Base-by-base conservation (phyloP, 1,284 basidiomycete genomes). In the Mycosarcoma maydis region DNA sequence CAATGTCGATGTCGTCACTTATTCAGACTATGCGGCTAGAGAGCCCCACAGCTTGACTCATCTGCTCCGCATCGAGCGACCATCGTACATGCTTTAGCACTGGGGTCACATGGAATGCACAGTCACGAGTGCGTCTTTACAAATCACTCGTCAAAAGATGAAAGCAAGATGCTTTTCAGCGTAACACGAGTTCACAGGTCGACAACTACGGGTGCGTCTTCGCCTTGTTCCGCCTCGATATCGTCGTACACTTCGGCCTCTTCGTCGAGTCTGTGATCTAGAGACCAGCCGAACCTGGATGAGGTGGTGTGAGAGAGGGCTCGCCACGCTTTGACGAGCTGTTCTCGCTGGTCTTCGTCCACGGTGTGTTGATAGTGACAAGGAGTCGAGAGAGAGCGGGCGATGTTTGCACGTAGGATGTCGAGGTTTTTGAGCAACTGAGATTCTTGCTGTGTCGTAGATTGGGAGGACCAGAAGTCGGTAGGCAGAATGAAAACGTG, bases 121-220 rank as follows among this genome's bases (percentile, higher is more conserved):
- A n/a, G n/a, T n/a, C n/a, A n/a, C n/a, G n/a, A n/a, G n/a, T n/a
- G n/a, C n/a, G n/a, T n/a, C n/a, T n/a, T n/a, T n/a, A n/a, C n/a
- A n/a, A n/a, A n/a, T n/a, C n/a, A n/a, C n/a, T n/a, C n/a, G n/a
- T n/a, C n/a, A n/a, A n/a, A n/a, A n/a, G n/a, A n/a, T n/a, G n/a
- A n/a, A n/a, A n/a, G n/a, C n/a, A n/a, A n/a, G n/a, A n/a, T n/a
- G n/a, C n/a, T n/a, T n/a, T n/a, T n/a, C n/a, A n/a, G n/a, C n/a
- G n/a, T n/a, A n/a, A n/a, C n/a, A n/a, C n/a, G 29, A 30, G 9
- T 30, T 53, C 45, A 62, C 2, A 57, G 37, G 11, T 67, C 59
- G 8, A 72, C 64, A n/a, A 72, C 23, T 3, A 72, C 46, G 22
- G 69, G 69, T 3, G 69, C 69, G 29, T 68, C 69, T 9, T 72